Base-by-base conservation (phyloP, 2,329 filamentous ascomycete genomes). In the Helicocarpus griseus region DNA sequence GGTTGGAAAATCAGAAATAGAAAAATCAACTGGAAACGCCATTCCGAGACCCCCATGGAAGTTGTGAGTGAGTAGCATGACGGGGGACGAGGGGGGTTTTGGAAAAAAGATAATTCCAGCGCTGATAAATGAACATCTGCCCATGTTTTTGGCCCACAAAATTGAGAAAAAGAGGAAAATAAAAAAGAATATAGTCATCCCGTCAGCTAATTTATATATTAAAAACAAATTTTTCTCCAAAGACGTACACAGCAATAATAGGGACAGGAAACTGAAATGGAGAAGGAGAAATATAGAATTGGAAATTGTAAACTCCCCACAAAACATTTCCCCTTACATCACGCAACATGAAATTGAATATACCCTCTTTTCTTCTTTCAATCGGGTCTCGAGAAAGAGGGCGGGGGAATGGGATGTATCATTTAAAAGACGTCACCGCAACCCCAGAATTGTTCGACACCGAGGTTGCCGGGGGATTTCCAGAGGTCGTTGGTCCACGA, bases 371-470 rank as follows among this genome's bases (percentile, higher is more conserved):
- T 43, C 39, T 43, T 24, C 17, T 31, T 43, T 26, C 22, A 26
- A 43, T 17, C 28, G 21, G 11, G 8, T 26, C 3, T 21, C 3
- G 22, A 31, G 28, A 33, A 8, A 35, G n/a, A 46, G 21, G 13
- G 4, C 6, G 9, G 19, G 7, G 38, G 38, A 43, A 26, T 24
- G 21, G 24, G 13, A 28, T 51, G 31, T 35, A 8, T 40, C 50
- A 38, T 38, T 50, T 53, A 41, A 66, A 80, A 80, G 64, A 77
- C 71, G 53, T 72, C 63, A 53, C 73, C 71, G 66, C 80, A 83
- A 57, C 89, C 88, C 80, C 88, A 96, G 77, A 77, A 76, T 73
- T 83, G 81, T 83, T 96, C 90, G 62, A 89, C 88, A 55, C 72
- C 72, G 70, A 82, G 87, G 31, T 71, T 67, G 59, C 85, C 86